Base-by-base conservation (phyloP, 2,329 filamentous ascomycete species). In the Hypomyces rosellus region DNA sequence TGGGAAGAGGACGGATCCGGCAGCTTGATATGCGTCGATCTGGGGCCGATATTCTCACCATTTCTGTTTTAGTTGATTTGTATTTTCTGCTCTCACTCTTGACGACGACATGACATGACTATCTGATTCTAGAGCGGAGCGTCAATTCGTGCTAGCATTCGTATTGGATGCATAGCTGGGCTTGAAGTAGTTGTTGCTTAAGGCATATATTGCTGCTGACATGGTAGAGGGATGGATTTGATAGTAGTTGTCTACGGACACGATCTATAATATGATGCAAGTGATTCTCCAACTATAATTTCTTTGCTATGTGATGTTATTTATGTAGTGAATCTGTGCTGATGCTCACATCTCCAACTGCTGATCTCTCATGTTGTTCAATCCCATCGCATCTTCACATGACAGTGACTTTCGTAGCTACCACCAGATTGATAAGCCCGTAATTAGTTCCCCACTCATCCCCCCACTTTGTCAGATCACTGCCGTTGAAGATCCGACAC, bases 91-190 rank as follows among this genome's bases (percentile, higher is more conserved):
- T 45, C 39, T 49, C 39, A 42, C 40, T 53, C 43, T 45, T 56
- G 41, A 57, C 48, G 55, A 56, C 55, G 55, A 57, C 51, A 56
- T 49, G 54, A 57, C 50, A 46, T 53, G 53, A 52, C 49, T 48
- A 53, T 54, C 41, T 53, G 50, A 54, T 53, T 54, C 46, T 54
- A 55, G 55, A 57, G 50, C 50, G 46, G 38, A 54, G 55, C 52
- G 37, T 46, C 40, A 18, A 46, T 45, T 44, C 20, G 30, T 43
- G 46, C 46, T 49, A 22, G 41, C 20, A 39, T 45, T 54, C 8
- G 44, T 16, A 41, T n/a, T 42, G 34, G 48, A 46, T 48, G 50
- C 46, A 48, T 34, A 7, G 49, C 38, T 42, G 40, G 49, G 40
- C 25, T 45, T 36, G 46, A 30, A 30, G 25, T 30, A 30, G 25